These are phyloP conservation scores for Epithele typhae DNA, from an alignment of 768 basidiomycete species.

Conservation along the genomic window DNA sequence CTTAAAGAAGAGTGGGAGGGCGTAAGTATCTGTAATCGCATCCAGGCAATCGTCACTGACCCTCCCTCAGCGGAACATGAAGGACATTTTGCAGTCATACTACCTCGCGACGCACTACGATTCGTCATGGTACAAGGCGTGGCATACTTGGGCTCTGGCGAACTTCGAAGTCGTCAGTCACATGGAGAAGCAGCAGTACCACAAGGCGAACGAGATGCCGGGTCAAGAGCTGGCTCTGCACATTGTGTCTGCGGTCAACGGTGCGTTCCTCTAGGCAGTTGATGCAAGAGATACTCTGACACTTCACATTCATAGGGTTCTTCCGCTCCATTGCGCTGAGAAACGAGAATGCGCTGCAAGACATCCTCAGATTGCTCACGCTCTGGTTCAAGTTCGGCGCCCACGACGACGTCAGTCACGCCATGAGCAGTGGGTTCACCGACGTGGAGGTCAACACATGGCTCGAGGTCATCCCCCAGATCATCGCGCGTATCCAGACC, in stretches of 20 bases:
- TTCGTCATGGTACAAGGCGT: slow-evolving; percentile 97
- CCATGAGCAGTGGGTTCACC: slow-evolving; percentile 83
- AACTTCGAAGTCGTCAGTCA: slow-evolving; percentile 91
- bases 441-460: slow-evolving; percentile 95
- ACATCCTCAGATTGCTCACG: slow-evolving; percentile 87
- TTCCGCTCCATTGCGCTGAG: slow-evolving; percentile 92
- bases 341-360: slow-evolving; percentile 89
- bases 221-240: slow-evolving; percentile 68
- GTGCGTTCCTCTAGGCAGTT: slow-evolving; percentile 34
- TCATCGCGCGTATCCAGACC: slow-evolving; percentile 97
- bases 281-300: no score
- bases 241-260: slow-evolving; percentile 91
- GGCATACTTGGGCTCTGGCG: slow-evolving; percentile 97
- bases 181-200: slow-evolving; percentile 64
- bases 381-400: slow-evolving; percentile 98
- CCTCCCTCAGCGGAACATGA: slow-evolving; percentile 58
- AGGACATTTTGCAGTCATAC: slow-evolving; percentile 83
- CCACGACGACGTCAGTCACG: slow-evolving; percentile 83
- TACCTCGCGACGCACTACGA: slow-evolving; percentile 87
- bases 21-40: background rate
- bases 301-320: slow-evolving; percentile 55
- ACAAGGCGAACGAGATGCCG: slow-evolving; percentile 51
- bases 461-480: slow-evolving; percentile 99
- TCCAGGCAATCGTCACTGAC: background rate
- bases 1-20: slow-evolving; percentile 72